Evolutionary conservation across 257 asterid genomes (phyloP).

Genomic region (Mentha longifolia): DNA sequence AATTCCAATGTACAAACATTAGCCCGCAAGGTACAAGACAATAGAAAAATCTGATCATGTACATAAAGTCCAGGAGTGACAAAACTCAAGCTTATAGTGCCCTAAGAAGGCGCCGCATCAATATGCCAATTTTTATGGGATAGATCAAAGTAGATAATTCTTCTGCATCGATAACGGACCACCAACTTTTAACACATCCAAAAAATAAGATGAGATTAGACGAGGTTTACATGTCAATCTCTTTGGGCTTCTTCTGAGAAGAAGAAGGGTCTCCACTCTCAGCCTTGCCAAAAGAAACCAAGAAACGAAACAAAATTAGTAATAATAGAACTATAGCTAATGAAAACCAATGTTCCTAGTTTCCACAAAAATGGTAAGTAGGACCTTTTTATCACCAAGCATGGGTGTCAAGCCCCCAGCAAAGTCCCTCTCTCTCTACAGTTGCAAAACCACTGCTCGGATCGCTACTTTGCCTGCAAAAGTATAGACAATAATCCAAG

Average conservation of each 20-base stretch:
- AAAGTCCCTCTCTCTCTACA: constrained; percentile 79
- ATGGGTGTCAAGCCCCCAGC: constrained; percentile 96
- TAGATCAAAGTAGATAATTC: neutral
- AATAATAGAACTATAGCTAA: neutral
- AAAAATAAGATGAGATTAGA: too few species aligned
- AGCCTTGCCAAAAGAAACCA: constrained; percentile 45
- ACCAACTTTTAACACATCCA: neutral
- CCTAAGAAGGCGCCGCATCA: neutral
- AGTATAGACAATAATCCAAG: neutral
- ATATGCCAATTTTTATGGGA: constrained; percentile 1
- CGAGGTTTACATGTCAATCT: neutral
- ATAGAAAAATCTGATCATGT: neutral
- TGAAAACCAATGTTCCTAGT: neutral
- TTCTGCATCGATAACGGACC: neutral
- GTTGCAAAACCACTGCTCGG: constrained; percentile 90
- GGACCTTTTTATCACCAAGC: constrained; percentile 93
- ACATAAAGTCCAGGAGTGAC: neutral
- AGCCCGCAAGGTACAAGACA: neutral
- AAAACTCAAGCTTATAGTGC: neutral
- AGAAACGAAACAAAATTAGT: neutral
- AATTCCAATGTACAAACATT: neutral
- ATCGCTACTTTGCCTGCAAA: constrained; percentile 88
- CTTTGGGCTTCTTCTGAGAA: constrained; percentile 69
- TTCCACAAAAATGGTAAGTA: neutral
- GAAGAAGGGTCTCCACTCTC: constrained; percentile 53